Conservation (phyloP, 1,284 basidiomycete species). For the Ustilago curta region DNA sequence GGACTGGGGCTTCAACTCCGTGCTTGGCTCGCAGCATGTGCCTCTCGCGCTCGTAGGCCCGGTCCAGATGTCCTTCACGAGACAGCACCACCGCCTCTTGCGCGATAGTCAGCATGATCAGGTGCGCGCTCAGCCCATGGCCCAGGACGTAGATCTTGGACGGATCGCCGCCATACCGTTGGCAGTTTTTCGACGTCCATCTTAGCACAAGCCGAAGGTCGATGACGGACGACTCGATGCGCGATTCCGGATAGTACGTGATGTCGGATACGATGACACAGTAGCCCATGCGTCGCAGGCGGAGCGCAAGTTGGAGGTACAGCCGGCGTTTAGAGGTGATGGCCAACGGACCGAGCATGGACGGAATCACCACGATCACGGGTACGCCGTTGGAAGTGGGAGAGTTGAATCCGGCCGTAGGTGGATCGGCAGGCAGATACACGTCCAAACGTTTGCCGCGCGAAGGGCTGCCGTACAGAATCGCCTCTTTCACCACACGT, state of each 20-base stretch:
- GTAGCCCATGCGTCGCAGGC: constrained; percentile 68
- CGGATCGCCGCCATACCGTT: constrained; percentile 69
- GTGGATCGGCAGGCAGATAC: constrained; percentile 55
- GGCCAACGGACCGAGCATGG: constrained; percentile 61
- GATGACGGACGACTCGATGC: constrained; percentile 64
- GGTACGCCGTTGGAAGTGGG: constrained; percentile 52
- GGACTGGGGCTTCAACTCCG: not conserved
- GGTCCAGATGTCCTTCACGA: constrained; percentile 45
- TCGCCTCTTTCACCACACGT: constrained; percentile 62
- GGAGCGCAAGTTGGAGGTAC: constrained; percentile 68
- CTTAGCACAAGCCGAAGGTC: constrained; percentile 67
- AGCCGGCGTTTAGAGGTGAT: constrained; percentile 49
- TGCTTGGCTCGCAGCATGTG: constrained; percentile 23
- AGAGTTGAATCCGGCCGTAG: not conserved
- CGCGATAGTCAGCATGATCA: constrained; percentile 69
- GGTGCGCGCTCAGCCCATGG: constrained; percentile 69
- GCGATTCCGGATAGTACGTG: constrained; percentile 66
- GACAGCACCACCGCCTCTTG: constrained; percentile 70
- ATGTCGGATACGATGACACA: constrained; percentile 70
- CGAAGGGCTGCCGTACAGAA: constrained; percentile 60
- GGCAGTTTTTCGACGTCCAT: constrained; percentile 68
- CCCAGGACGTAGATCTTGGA: constrained; percentile 68
- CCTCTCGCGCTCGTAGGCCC: constrained; percentile 42
- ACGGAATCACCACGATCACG: constrained; percentile 69
- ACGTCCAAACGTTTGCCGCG: constrained; percentile 60